Base-by-base conservation (phyloP, 2,329 filamentous ascomycete genomes). In the Myriosclerotinia duriaeana region DNA sequence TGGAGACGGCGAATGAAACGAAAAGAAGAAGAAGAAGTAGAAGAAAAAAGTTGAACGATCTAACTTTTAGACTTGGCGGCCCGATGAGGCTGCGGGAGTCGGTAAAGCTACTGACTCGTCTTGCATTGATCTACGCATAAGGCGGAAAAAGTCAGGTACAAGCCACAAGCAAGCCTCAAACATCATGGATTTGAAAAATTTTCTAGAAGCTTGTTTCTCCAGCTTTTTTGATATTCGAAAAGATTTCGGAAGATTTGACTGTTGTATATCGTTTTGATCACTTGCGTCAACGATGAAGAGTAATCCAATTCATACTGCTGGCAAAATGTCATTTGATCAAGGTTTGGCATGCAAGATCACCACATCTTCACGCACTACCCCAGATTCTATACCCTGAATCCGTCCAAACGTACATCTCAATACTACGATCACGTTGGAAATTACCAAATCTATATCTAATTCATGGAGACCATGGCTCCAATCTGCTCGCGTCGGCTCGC, bases 41-140 rank as follows among this genome's bases (percentile, higher is more conserved):
- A 3, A 44, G 5, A 34, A 36, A 34, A 53, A 14, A 20, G 17
- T 46, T 22, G 9, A 34, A 14, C 15, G 14, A 34, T n/a, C 26
- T 48, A 14, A 34, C n/a, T 46, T 34, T 59, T 26, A 40, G 36
- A 17, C 36, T 46, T 6, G 14, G 42, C 56, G 56, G 56, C 42
- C 56, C 56, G 56, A 60, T 12, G 26, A 60, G 56, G 56, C 56
- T 60, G 56, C 42, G 56, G 56, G 42, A 60, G 38, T 34, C 26
- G 26, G 20, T 26, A 22, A 48, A 48, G 42, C 42, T 36, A 59
- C 56, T 59, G 30, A 36, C 42, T 48, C 48, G 22, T 12, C 26
- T 52, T 59, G 5, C 7, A 34, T 34, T 34, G 56, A 60, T 48
- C 56, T 60, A 34, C 34, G 22, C 26, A 15, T 48, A 48, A 60